A percentile compares a stretch with the other conserved stretches of the same genome.
Conservation (phyloP, 306 rosid species). For the Comarum palustre region DNA sequence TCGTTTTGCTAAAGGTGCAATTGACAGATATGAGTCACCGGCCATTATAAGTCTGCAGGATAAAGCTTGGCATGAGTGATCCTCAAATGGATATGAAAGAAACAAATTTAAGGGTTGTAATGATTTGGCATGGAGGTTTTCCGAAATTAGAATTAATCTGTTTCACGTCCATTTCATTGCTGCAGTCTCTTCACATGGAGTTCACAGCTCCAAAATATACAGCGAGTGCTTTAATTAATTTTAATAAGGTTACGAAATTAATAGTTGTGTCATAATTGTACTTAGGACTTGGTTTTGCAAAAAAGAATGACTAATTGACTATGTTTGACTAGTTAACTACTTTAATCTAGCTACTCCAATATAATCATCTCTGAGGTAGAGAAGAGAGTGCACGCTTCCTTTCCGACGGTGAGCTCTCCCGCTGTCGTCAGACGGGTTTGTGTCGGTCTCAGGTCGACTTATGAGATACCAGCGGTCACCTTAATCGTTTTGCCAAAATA, state of each 20-base stretch:
- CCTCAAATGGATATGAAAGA: background rate
- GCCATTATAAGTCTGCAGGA: background rate
- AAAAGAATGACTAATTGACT: too few relatives aligned
- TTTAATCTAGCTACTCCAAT: background rate
- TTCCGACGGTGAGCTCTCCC: too few relatives aligned
- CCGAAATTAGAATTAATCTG: background rate
- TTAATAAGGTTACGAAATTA: background rate
- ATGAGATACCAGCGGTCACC: too few relatives aligned
- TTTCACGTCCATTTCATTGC: background rate
- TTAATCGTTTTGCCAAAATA: too few relatives aligned
- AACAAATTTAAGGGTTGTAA: background rate
- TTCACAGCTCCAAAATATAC: background rate
- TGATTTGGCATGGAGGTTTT: background rate
- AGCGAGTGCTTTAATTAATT: background rate
- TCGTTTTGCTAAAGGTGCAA: background rate
- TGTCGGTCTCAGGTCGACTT: too few relatives aligned
- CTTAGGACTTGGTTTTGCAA: background rate
- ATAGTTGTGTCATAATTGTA: too few relatives aligned
- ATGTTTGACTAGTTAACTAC: background rate
- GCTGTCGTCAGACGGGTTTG: too few relatives aligned
- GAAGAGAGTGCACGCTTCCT: too few relatives aligned
- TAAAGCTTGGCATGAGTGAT: background rate
- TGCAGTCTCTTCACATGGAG: conserved; percentile 1
- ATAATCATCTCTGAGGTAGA: too few relatives aligned
- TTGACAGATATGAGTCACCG: background rate